These are phyloP conservation scores for Vanilla planifolia DNA, from an alignment of 106 monocot species.

Conservation along the genomic window DNA sequence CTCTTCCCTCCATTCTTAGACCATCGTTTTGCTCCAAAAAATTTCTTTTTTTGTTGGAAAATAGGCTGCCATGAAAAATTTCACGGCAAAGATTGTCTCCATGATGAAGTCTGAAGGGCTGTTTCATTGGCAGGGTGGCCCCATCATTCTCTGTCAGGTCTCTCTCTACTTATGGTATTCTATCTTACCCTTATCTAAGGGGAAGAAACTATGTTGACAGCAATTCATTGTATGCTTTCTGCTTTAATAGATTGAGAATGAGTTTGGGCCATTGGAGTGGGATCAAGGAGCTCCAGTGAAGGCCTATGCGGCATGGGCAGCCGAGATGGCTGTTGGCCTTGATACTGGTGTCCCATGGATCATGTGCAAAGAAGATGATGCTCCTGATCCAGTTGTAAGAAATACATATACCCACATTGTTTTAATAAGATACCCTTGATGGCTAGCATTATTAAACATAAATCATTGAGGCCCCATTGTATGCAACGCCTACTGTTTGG, in stretches of 20 bases:
- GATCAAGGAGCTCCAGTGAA: conserved; percentile 5
- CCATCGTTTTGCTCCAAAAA: not conserved
- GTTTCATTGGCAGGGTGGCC: conserved; percentile 24
- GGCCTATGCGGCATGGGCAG: conserved; percentile 1
- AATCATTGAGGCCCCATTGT: not conserved
- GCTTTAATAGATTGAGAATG: conserved; percentile 42
- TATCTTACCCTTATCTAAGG: not conserved
- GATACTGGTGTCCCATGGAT: conserved; percentile 46
- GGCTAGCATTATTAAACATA: not conserved
- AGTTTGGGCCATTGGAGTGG: conserved; percentile 33
- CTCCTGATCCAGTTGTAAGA: conserved; percentile 38
- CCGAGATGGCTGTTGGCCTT: not conserved
- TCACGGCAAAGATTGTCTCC: conserved; percentile 13
- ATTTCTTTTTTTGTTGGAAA: not conserved
- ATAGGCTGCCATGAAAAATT: conserved; percentile 23
- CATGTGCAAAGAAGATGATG: conserved; percentile 54
- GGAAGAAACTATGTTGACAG: not conserved
- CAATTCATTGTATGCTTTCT: too few species aligned
- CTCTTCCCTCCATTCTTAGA: not conserved
- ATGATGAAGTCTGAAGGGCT: conserved; percentile 26
- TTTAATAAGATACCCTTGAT: not conserved
- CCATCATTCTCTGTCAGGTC: conserved; percentile 23
- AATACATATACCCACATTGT: too few species aligned
- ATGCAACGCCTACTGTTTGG: too few species aligned
- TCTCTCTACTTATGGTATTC: not conserved